Base-by-base conservation (phyloP, 2,329 filamentous ascomycete species). In the Torrubiella hemipterigena region DNA sequence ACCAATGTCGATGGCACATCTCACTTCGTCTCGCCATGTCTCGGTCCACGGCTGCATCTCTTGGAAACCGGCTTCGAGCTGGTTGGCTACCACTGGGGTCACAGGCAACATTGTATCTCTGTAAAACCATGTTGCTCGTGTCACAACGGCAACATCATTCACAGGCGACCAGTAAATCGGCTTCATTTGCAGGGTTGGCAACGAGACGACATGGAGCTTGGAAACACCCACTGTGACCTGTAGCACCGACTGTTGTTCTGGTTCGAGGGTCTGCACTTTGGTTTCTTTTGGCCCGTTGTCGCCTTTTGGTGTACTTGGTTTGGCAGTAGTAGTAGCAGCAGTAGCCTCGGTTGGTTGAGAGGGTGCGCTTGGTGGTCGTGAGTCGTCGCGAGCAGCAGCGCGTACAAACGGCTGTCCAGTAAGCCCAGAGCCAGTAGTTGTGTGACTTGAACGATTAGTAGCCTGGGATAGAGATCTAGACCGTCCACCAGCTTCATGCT, bases 141-240 rank as follows among this genome's bases (percentile, higher is more conserved):
- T 68, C 2, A 96, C 86, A 21, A 77, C 66, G 6, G 84, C 80
- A 19, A 93, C 72, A 47, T 96, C 91, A 45, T 93, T 86, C 19
- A 96, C 70, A 7, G 91, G 89, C 13, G 81, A 87, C 91, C 91
- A 98, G 51, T 98, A 98, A 37, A 96, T 95, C 0, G 91, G 91
- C 52, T 87, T 84, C 86, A 98, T 93, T 47, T 83, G 69, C 20
- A 93, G 59, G 32, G 71, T 71, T 15, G 89, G 86, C 43, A 96
- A 65, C 35, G 82, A 77, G 2, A 96, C 89, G 46, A 87, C 72
- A 50, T 98, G 89, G 35, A 98, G 63, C 41, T 86, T 73, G n/a
- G 87, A 93, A 6, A 91, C 66, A 0, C 91, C 91, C 2, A 96
- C 89, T 4, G 86, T 76, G 3, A 96, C 77, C n/a, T n/a, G n/a